A percentile compares a stretch with the other conserved stretches of the same genome.
Evolutionary conservation across 176 grass and related monocot genomes (phyloP).

Genomic region (Saccharum officinarum): DNA sequence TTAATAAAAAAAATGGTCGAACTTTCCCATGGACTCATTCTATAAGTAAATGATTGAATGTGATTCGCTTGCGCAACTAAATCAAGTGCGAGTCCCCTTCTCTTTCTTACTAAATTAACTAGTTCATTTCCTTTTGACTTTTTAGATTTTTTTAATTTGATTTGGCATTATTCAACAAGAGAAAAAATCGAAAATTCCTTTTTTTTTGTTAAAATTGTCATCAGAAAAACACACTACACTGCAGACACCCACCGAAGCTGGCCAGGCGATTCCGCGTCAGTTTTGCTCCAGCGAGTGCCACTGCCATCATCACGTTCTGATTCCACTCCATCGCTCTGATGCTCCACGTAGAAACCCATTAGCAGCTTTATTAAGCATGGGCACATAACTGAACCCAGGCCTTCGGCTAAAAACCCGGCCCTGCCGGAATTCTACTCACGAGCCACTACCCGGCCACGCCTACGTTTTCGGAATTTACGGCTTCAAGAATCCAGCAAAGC

Average conservation of each 20-base stretch:
- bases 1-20: too few species aligned
- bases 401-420: not conserved
- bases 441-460: constrained; percentile 19
- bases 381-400: not conserved
- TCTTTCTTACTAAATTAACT: too few species aligned
- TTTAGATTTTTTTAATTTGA: not conserved
- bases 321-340: not conserved
- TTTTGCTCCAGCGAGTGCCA: not conserved
- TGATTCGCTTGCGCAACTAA: too few species aligned
- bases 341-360: constrained; percentile 41
- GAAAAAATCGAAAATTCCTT: too few species aligned
- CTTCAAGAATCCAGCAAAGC: not conserved
- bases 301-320: constrained; percentile 17
- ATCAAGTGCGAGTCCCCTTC: too few species aligned
- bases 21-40: too few species aligned
- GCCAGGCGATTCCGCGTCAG: not conserved
- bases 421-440: constrained; percentile 29
- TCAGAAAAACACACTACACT: not conserved
- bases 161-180: not conserved
- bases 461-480: constrained; percentile 30
- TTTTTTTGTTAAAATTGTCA: too few species aligned
- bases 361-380: not conserved
- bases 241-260: not conserved
- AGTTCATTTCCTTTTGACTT: not conserved
- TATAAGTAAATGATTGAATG: too few species aligned